Base-by-base conservation (phyloP, 2,329 filamentous ascomycete genomes). In the Periconia digitata region DNA sequence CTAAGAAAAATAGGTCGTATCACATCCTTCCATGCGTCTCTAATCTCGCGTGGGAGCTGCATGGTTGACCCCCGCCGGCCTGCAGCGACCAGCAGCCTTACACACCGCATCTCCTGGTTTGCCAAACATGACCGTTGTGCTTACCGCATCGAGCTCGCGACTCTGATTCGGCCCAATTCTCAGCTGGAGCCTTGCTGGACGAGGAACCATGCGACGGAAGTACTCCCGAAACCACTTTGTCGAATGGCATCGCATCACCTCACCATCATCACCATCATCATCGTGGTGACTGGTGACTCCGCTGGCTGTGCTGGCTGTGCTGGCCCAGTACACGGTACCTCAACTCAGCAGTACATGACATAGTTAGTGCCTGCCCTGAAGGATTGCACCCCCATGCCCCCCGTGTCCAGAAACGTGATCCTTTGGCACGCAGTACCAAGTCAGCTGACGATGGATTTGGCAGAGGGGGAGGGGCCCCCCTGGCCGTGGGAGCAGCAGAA, bases 11-110 rank as follows among this genome's bases (percentile, higher is more conserved):
- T 66, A 16, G 63, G 64, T 49, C 51, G 67, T 70, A 64, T 66
- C 64, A 70, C 53, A 55, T 47, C 54, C 59, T 60, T 60, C 62
- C 48, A 46, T 43, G 13, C 50, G 27, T 61, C 53, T 62, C 60
- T 56, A 52, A 64, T 66, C 65, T 71, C 67, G 66, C 68, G 68
- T 70, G 68, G 67, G 59, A 64, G 56, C 54, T 66, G 62, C 63
- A 66, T 61, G 61, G 59, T 55, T 58, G 58, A 58, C 62, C 56
- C 51, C 50, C 55, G 57, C 58, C 61, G 63, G 5, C 27, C 27
- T 32, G 27, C 27, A 32, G n/a, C 27, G 5, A 32, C 27, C 60
- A 59, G 22, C 66, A 70, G 67, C 68, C 67, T 69, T 70, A 69
- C 44, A 63, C 63, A 64, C 64, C 60, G 65, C 64, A 45, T 53